Percentiles rank a stretch among this genome's conserved stretches.
phyloP scores from a whole-genome alignment of 176 grass and related monocot species.

The Zoysia japonica region DNA sequence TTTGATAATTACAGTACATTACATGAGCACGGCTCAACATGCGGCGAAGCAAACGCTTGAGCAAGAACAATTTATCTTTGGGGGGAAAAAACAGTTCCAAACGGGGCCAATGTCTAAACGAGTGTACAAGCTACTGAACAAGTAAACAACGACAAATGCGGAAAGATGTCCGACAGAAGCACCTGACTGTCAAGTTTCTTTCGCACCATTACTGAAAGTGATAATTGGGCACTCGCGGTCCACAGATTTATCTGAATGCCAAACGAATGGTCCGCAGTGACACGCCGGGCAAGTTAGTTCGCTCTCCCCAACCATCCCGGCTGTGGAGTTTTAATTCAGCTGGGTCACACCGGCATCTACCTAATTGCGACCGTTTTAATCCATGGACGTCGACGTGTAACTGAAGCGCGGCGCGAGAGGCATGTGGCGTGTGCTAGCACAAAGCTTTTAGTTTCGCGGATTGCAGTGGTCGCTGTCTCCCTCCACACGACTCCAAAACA shows the following conservation, averaged over 20 bases:
- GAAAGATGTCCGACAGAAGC: background rate
- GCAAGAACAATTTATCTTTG: background rate
- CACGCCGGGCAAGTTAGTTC: background rate
- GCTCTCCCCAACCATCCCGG: background rate
- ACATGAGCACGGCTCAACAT: background rate
- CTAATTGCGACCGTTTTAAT: slow-evolving; percentile 1
- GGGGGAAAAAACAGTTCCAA: too few species aligned
- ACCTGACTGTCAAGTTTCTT: background rate
- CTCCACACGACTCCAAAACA: too few species aligned
- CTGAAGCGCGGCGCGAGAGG: background rate
- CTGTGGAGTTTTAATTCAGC: background rate
- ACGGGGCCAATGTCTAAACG: background rate
- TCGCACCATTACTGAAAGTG: background rate
- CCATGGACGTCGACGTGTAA: slow-evolving; percentile 31
- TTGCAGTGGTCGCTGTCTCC: too few species aligned
- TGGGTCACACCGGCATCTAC: background rate
- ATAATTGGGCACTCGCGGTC: background rate
- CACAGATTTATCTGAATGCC: slow-evolving; percentile 12
- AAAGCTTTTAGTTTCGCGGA: background rate
- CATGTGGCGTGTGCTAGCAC: slow-evolving; percentile 12
- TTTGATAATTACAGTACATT: background rate
- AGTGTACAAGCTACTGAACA: background rate
- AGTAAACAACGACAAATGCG: background rate
- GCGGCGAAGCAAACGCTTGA: background rate
- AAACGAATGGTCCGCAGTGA: background rate